These are phyloP conservation scores for Populus simonii DNA, from an alignment of 345 rosid genomes.

Conservation along the genomic window DNA sequence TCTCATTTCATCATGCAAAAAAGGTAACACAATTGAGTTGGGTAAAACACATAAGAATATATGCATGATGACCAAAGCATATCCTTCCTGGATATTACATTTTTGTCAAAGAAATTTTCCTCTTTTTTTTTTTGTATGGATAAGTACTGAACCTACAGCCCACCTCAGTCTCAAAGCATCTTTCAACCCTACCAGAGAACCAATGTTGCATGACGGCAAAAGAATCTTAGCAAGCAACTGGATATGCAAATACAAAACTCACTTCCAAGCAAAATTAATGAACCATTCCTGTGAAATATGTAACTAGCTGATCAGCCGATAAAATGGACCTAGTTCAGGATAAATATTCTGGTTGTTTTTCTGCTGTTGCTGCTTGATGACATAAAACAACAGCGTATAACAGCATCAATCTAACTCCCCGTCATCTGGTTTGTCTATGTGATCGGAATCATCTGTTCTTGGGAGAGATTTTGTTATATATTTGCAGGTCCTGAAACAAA, in stretches of 20 bases:
- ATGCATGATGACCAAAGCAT: too few relatives aligned
- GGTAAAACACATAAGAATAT: too few relatives aligned
- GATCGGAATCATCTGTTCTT: neutral
- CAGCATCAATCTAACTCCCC: neutral
- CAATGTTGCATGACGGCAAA: neutral
- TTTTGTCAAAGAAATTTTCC: too few relatives aligned
- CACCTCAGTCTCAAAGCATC: neutral
- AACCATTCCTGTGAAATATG: neutral
- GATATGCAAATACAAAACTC: neutral
- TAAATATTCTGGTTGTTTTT: neutral
- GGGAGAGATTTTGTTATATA: neutral
- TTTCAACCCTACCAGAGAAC: neutral
- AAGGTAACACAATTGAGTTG: too few relatives aligned
- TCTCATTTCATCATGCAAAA: too few relatives aligned
- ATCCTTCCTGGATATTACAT: too few relatives aligned
- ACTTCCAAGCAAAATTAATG: neutral
- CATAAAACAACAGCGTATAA: neutral
- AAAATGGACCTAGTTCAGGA: neutral
- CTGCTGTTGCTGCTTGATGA: neutral
- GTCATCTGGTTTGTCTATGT: neutral
- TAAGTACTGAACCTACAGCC: neutral
- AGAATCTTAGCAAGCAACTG: neutral
- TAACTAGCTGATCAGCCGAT: too few relatives aligned
- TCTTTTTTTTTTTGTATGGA: neutral
- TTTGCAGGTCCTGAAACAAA: neutral